Conservation (phyloP, 2,329 filamentous ascomycete genomes). For the Capronia epimyces region DNA sequence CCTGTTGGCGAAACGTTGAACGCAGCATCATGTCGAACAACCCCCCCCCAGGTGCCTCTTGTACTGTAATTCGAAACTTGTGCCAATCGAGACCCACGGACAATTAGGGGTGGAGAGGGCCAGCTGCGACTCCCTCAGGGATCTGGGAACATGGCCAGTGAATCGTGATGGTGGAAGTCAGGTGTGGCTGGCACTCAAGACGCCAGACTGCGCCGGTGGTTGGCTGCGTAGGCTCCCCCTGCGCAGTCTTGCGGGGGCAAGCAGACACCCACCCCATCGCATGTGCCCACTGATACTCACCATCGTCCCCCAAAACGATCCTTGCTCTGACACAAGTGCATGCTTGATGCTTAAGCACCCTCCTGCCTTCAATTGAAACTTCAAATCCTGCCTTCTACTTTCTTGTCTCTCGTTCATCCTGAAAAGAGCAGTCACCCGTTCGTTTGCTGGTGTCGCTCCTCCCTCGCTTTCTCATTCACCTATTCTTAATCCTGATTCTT, state of each 20-base stretch:
- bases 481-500: constrained; percentile 24
- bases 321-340: neutral
- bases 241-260: neutral
- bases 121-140: constrained; percentile 3
- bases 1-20: neutral
- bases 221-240: neutral
- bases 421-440: constrained; percentile 26
- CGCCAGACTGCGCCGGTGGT: too few species aligned
- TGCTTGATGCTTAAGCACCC: neutral
- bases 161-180: constrained; percentile 4
- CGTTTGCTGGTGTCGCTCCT: constrained; percentile 28
- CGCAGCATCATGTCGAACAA: too few species aligned
- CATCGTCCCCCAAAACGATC: neutral
- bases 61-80: constrained; percentile 23
- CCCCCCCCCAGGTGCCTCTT: too few species aligned
- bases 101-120: constrained; percentile 4
- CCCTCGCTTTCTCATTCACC: constrained; percentile 23
- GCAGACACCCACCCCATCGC: neutral
- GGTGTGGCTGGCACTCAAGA: constrained; percentile 4
- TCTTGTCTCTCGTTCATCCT: constrained; percentile 9
- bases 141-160: neutral
- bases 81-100: constrained; percentile 16
- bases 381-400: neutral
- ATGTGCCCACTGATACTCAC: neutral
- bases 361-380: neutral